Evolutionary conservation across 2,329 filamentous ascomycete species (phyloP).

Genomic region (Dothideomycetes sp.): DNA sequence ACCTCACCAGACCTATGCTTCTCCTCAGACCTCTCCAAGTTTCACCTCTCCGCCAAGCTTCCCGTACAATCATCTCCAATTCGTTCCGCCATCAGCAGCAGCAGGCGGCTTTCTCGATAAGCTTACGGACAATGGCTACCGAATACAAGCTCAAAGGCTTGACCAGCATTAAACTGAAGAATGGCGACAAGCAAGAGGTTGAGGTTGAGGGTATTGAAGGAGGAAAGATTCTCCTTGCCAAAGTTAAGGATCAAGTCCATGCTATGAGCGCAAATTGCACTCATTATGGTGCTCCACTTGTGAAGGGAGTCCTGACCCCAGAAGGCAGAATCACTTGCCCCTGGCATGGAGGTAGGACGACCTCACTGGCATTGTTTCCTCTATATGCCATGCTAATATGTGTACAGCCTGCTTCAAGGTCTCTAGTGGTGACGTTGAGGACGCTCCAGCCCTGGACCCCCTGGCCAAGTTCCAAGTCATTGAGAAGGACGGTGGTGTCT

Average conservation of each 20-base stretch:
- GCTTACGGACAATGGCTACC: conserved; percentile 28
- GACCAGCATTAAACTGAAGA: conserved; percentile 60
- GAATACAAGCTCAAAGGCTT: conserved; percentile 62
- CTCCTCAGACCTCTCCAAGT: conserved; percentile 6
- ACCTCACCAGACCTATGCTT: conserved; percentile 5
- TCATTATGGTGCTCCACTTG: conserved; percentile 85
- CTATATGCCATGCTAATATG: conserved; percentile 33
- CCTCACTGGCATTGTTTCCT: not conserved
- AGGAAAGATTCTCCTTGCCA: conserved; percentile 78
- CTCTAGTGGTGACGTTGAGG: conserved; percentile 82
- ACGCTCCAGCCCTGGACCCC: conserved; percentile 83
- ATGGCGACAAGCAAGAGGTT: conserved; percentile 75
- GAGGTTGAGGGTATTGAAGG: conserved; percentile 83
- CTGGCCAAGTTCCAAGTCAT: conserved; percentile 70
- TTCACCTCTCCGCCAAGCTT: conserved; percentile 5
- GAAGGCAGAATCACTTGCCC: conserved; percentile 82
- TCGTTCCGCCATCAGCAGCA: not conserved
- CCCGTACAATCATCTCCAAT: no score
- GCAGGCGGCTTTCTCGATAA: conserved; percentile 13
- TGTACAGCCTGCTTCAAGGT: conserved; percentile 90
- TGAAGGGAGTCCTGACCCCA: conserved; percentile 71
- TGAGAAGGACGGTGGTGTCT: conserved; percentile 74
- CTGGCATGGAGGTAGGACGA: conserved; percentile 78
- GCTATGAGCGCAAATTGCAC: conserved; percentile 75
- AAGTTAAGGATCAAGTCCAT: conserved; percentile 63